A percentile compares a stretch with the other conserved stretches of the same genome.
Conservation (phyloP, 805 yeast genomes). For the Metschnikowia koreensis region DNA sequence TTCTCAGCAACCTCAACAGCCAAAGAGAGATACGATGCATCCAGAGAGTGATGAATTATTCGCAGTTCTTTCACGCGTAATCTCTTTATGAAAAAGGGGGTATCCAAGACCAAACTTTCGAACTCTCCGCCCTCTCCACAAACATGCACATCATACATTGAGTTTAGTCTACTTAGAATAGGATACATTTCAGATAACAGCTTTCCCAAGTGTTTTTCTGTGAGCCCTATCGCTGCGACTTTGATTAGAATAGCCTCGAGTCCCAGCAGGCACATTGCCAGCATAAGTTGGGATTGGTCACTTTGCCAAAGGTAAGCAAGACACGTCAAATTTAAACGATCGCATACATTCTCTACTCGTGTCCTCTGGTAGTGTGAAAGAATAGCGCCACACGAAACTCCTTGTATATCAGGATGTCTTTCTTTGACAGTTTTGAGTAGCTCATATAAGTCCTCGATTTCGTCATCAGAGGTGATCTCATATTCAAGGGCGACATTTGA, state of each 20-base stretch:
- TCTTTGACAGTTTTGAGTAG: slow-evolving; percentile 49
- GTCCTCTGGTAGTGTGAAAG: slow-evolving; percentile 93
- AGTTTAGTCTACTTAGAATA: slow-evolving; percentile 54
- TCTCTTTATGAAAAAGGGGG: slow-evolving; percentile 68
- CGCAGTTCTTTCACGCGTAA: slow-evolving; percentile 42
- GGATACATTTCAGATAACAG: slow-evolving; percentile 62
- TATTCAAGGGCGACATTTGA: slow-evolving; percentile 70
- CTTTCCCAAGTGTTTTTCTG: slow-evolving; percentile 63
- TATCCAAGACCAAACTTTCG: slow-evolving; percentile 88
- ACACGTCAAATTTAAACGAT: slow-evolving; percentile 62
- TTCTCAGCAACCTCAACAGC: slow-evolving; percentile 48
- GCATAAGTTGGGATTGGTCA: slow-evolving; percentile 73
- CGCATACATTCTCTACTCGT: slow-evolving; percentile 89
- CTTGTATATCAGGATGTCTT: slow-evolving; percentile 70
- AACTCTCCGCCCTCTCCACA: slow-evolving; percentile 99
- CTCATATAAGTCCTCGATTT: slow-evolving; percentile 75
- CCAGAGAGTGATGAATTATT: slow-evolving; percentile 54
- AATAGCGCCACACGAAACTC: slow-evolving; percentile 94
- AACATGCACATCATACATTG: slow-evolving; percentile 76
- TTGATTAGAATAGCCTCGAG: slow-evolving; percentile 84
- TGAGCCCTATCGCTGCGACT: slow-evolving; percentile 89
- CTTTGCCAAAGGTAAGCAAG: slow-evolving; percentile 90
- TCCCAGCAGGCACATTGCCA: slow-evolving; percentile 68
- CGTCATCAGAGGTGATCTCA: slow-evolving; percentile 65
- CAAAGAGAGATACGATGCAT: slow-evolving; percentile 65